phyloP scores from a whole-genome alignment of 768 basidiomycete species.

The Mrakia hoshinonis region DNA sequence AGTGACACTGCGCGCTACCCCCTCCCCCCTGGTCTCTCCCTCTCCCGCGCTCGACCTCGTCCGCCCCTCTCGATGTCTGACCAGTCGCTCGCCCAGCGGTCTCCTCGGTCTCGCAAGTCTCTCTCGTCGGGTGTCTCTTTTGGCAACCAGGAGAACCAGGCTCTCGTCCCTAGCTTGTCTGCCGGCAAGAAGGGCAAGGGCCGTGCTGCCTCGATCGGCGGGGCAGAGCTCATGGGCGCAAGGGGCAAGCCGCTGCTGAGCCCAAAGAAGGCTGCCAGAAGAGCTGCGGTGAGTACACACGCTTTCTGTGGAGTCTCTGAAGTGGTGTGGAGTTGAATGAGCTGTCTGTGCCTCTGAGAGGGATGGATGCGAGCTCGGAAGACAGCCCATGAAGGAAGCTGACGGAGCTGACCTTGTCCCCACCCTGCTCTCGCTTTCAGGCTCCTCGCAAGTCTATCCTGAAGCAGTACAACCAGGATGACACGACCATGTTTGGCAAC shows the following conservation, averaged over 20 bases:
- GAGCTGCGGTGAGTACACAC: conserved; percentile 11
- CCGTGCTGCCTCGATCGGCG: background rate
- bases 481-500: conserved; percentile 16
- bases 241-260: background rate
- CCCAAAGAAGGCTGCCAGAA: conserved; percentile 19
- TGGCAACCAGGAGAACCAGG: background rate
- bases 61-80: background rate
- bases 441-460: conserved; percentile 27
- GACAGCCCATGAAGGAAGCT: background rate
- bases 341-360: background rate
- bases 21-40: background rate
- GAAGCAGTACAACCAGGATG: conserved; percentile 24
- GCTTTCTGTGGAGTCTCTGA: background rate
- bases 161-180: background rate
- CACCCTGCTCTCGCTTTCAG: conserved; percentile 3
- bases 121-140: background rate
- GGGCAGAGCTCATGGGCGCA: background rate
- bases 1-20: too few relatives aligned
- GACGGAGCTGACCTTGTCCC: background rate
- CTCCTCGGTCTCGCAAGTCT: conserved; percentile 8
- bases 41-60: too few relatives aligned
- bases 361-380: background rate
- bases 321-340: background rate
- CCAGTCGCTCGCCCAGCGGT: background rate
- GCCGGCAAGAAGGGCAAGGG: background rate